These are phyloP conservation scores for Phaeosphaeria sp. DNA, from an alignment of 2,329 filamentous ascomycete genomes.

Conservation along the genomic window DNA sequence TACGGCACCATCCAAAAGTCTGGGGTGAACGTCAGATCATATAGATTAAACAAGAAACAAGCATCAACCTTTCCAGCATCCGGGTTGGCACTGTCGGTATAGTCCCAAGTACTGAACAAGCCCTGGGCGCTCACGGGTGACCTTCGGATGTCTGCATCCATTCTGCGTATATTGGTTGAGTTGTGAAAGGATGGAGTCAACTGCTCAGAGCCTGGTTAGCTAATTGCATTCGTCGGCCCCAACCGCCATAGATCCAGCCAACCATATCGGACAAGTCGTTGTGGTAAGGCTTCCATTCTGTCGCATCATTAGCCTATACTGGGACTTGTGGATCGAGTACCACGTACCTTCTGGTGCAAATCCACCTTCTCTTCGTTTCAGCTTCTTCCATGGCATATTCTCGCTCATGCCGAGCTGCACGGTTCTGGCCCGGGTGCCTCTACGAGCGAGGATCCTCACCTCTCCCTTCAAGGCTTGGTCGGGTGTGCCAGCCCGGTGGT, in stretches of 20 bases:
- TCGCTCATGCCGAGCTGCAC: slow-evolving; percentile 37
- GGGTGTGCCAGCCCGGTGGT: slow-evolving; percentile 32
- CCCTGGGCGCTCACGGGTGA: neutral
- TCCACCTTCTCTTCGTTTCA: slow-evolving; percentile 34
- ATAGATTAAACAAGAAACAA: neutral
- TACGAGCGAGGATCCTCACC: slow-evolving; percentile 39
- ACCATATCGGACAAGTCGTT: slow-evolving; percentile 46
- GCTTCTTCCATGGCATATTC: slow-evolving; percentile 36
- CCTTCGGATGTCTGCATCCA: slow-evolving; percentile 1
- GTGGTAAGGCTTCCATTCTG: slow-evolving; percentile 44
- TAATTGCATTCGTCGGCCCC: slow-evolving; percentile 38
- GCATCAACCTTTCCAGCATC: neutral
- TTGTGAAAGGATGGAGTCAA: slow-evolving; percentile 15
- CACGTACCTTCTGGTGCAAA: slow-evolving; percentile 37
- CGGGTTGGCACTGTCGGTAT: neutral
- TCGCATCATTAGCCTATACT: slow-evolving; percentile 2
- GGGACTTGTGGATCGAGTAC: neutral
- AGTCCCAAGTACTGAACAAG: neutral
- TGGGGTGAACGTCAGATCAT: neutral
- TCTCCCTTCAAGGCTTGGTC: slow-evolving; percentile 42
- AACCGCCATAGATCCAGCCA: slow-evolving; percentile 45
- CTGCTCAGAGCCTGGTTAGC: slow-evolving; percentile 33
- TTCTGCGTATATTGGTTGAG: slow-evolving; percentile 3
- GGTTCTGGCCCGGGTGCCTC: slow-evolving; percentile 31
- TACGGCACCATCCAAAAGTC: neutral